phyloP scores from a whole-genome alignment of 352 stramenopile species.

The Phytophthora syringae region DNA sequence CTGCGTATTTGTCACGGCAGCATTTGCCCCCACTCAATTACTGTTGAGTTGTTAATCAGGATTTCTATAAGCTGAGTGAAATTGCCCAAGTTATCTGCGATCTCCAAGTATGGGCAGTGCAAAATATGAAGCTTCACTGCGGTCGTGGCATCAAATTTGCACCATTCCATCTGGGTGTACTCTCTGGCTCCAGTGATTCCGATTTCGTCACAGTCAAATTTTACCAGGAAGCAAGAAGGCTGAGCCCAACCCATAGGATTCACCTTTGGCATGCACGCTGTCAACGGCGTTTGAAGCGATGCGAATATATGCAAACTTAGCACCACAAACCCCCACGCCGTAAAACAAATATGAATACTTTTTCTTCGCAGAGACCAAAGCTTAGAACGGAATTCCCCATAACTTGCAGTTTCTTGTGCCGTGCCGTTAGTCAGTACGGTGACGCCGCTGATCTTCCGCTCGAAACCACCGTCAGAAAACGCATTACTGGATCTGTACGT shows the following conservation, averaged over 20 bases:
- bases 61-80: slow-evolving; percentile 38
- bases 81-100: slow-evolving; percentile 36
- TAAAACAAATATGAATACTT: slow-evolving; percentile 7
- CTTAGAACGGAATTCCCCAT: not conserved
- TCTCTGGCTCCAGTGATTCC: slow-evolving; percentile 4
- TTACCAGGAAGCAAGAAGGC: slow-evolving; percentile 37
- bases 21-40: slow-evolving; percentile 34
- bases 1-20: slow-evolving; percentile 28
- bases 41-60: slow-evolving; percentile 45
- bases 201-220: slow-evolving; percentile 40
- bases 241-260: slow-evolving; percentile 34
- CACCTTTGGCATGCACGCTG: slow-evolving; percentile 26
- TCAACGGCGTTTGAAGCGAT: not conserved
- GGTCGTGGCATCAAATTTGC: slow-evolving; percentile 27
- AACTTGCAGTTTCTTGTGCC: not conserved
- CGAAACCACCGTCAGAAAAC: too few species aligned
- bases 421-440: too few species aligned
- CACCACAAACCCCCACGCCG: slow-evolving; percentile 23
- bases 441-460: too few species aligned
- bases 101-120: slow-evolving; percentile 37
- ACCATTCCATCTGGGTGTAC: slow-evolving; percentile 14
- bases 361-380: not conserved
- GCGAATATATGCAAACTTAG: slow-evolving; percentile 28
- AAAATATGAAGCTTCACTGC: slow-evolving; percentile 32
- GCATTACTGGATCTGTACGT: too few species aligned